These are phyloP conservation scores for Cryphonectria radicalis DNA, from an alignment of 2,329 filamentous ascomycete genomes.

Conservation along the genomic window DNA sequence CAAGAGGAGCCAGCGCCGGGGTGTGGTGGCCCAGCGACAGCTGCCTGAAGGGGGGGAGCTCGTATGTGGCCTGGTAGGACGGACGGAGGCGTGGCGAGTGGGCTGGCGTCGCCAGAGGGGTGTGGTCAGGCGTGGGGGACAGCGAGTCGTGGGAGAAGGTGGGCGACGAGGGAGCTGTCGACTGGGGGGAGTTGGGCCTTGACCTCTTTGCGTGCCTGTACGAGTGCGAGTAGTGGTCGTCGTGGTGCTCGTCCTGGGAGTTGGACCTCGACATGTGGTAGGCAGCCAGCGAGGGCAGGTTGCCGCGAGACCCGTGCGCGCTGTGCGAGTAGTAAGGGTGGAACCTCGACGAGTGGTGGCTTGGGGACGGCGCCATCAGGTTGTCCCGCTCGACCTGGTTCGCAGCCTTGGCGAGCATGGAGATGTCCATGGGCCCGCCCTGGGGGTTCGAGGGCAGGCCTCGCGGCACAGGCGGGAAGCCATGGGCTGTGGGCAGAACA, in stretches of 20 bases:
- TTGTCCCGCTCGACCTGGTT: conserved; percentile 66
- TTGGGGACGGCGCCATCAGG: conserved; percentile 44
- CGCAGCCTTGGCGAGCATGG: conserved; percentile 64
- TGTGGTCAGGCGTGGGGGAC: conserved; percentile 95
- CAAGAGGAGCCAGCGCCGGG: conserved; percentile 62
- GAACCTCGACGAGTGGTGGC: conserved; percentile 52
- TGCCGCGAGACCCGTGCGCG: conserved; percentile 57
- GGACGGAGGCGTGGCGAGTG: conserved; percentile 91
- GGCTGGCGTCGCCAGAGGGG: conserved; percentile 94
- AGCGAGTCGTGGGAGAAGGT: conserved; percentile 96
- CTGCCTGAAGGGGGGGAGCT: conserved; percentile 83
- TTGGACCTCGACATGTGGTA: conserved; percentile 94
- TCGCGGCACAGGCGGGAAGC: conserved; percentile 55
- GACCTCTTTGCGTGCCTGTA: conserved; percentile 83
- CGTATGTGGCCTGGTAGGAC: conserved; percentile 67
- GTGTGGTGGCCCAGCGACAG: conserved; percentile 57
- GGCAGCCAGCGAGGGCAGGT: conserved; percentile 77
- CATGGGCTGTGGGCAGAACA: conserved; percentile 53
- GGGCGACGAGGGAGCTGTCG: conserved; percentile 91
- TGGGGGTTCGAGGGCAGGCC: conserved; percentile 43
- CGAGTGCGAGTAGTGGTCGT: conserved; percentile 74
- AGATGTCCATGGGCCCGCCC: conserved; percentile 54
- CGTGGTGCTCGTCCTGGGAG: conserved; percentile 75
- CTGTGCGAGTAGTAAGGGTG: conserved; percentile 59
- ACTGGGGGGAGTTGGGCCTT: conserved; percentile 90